Evolutionary conservation across 2,329 filamentous ascomycete genomes (phyloP).

Genomic region (Gaeumannomyces tritici): DNA sequence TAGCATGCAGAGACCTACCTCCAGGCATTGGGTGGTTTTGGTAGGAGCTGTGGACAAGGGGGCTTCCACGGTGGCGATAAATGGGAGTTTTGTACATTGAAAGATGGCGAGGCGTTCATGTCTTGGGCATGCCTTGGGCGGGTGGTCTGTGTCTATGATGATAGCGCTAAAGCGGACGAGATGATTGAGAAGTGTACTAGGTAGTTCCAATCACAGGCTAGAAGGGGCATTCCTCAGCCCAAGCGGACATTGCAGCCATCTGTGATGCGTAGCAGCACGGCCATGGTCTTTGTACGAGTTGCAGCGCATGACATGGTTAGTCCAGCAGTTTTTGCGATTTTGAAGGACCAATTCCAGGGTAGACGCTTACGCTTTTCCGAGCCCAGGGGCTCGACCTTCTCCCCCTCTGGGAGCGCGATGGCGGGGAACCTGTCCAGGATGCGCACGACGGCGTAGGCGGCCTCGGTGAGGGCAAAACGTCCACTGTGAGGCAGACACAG

Average conservation of each 20-base stretch:
- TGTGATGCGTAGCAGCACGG: not conserved
- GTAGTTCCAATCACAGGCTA: no score
- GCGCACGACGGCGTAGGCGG: constrained; percentile 1
- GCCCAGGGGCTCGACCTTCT: not conserved
- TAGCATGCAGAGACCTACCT: no score
- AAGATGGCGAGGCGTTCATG: no score
- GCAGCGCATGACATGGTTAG: not conserved
- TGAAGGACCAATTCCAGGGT: not conserved
- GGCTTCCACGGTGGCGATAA: no score
- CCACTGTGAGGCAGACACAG: not conserved
- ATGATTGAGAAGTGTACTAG: no score
- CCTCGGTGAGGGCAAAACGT: constrained; percentile 1
- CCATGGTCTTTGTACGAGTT: not conserved
- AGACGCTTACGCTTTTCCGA: not conserved
- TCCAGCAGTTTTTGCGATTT: no score
- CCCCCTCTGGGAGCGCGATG: not conserved
- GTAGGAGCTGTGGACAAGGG: no score
- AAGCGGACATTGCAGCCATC: not conserved
- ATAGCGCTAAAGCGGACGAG: no score
- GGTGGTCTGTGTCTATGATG: no score
- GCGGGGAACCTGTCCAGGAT: constrained; percentile 1
- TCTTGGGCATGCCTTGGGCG: no score
- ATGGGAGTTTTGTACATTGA: no score
- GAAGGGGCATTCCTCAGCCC: not conserved
- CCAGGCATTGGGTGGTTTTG: no score